Conservation (phyloP, 2,329 filamentous ascomycete species). For the Arachnomyces sp. region DNA sequence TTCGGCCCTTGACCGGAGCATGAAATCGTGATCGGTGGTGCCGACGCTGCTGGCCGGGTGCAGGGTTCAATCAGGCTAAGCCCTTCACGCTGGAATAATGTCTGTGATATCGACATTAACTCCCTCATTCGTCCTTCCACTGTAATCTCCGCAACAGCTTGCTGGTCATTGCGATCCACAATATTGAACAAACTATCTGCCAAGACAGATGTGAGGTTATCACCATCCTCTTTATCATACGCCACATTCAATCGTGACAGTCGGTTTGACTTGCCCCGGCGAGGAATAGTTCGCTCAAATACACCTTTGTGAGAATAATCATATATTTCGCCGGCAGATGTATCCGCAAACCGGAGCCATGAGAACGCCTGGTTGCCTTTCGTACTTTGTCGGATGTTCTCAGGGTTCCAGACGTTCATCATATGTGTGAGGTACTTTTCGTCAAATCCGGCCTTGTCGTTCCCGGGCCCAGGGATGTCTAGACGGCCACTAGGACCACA, state of each 20-base stretch:
- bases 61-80: conserved; percentile 74
- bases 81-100: conserved; percentile 60
- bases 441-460: conserved; percentile 69
- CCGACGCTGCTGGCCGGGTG: conserved; percentile 67
- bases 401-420: conserved; percentile 84
- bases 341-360: conserved; percentile 80
- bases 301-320: conserved; percentile 61
- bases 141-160: conserved; percentile 61
- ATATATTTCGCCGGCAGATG: conserved; percentile 65
- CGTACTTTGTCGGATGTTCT: conserved; percentile 61
- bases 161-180: conserved; percentile 58
- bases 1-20: conserved; percentile 61
- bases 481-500: conserved; percentile 74
- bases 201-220: conserved; percentile 58
- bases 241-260: conserved; percentile 59
- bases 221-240: conserved; percentile 59
- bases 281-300: conserved; percentile 64
- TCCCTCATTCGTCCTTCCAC: conserved; percentile 63
- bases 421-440: conserved; percentile 69
- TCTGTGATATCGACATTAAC: conserved; percentile 70
- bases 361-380: conserved; percentile 63
- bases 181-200: conserved; percentile 77
- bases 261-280: conserved; percentile 46
- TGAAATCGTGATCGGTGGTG: conserved; percentile 75
- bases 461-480: conserved; percentile 64